A percentile compares a stretch with the other conserved stretches of the same genome.
phyloP scores from a whole-genome alignment of 1,284 basidiomycete genomes.

The Hypsizygus ulmarius region DNA sequence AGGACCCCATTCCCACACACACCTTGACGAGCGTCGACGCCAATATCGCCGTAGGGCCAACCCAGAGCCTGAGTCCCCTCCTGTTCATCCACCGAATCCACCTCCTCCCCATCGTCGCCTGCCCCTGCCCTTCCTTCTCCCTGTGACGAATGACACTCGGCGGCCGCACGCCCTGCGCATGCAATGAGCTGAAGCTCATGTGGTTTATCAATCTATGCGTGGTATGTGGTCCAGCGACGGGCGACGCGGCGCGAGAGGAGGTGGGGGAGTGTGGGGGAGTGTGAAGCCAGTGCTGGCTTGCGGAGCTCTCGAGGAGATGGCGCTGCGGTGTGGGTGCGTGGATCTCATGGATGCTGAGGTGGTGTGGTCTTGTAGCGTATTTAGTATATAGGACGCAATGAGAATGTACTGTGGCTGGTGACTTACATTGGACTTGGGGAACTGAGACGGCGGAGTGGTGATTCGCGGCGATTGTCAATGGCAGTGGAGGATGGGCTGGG shows the following conservation, averaged over 20 bases:
- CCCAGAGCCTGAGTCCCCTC: conserved; percentile 55
- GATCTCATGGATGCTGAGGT: conserved; percentile 43
- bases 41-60: conserved; percentile 52
- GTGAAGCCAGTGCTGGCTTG: conserved; percentile 52
- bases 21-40: conserved; percentile 61
- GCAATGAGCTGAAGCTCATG: conserved; percentile 20
- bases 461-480: conserved; percentile 17
- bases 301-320: conserved; percentile 50
- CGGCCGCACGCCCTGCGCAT: too few species aligned
- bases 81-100: conserved; percentile 79
- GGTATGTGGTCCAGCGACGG: conserved; percentile 20
- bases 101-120: conserved; percentile 52
- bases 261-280: conserved; percentile 42
- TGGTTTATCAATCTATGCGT: conserved; percentile 6
- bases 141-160: too few species aligned
- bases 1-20: conserved; percentile 71
- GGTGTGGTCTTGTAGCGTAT: conserved; percentile 18
- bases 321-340: conserved; percentile 55
- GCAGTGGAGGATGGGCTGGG: conserved; percentile 22
- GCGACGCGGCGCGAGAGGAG: conserved; percentile 45
- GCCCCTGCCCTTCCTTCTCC: conserved; percentile 19
- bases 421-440: not conserved
- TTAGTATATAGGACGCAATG: not conserved
- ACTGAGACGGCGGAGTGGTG: conserved; percentile 16
- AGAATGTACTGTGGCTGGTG: not conserved